phyloP scores from a whole-genome alignment of 139 green algal genomes.

The Picochlorum sp. region DNA sequence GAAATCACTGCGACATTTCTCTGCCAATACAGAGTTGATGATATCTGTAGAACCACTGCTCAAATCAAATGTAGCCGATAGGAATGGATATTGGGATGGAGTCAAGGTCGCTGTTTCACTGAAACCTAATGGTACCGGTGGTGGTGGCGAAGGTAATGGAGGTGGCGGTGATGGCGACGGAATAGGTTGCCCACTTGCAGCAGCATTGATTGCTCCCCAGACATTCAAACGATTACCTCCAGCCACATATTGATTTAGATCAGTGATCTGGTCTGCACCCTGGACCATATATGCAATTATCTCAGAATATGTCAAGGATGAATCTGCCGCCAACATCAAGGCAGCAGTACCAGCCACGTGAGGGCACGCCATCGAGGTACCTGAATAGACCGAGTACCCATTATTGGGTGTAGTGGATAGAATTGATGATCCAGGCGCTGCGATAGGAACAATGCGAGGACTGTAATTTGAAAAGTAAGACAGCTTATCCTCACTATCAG shows the following conservation, averaged over 20 bases:
- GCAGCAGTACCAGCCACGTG: conserved; percentile 40
- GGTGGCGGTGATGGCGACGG: not conserved
- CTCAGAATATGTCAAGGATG: not conserved
- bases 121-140: not conserved
- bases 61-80: not conserved
- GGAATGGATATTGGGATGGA: not conserved
- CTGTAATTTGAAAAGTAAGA: conserved; percentile 15
- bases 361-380: conserved; percentile 83
- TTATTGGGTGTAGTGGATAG: not conserved
- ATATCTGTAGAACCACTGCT: not conserved
- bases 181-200: not conserved
- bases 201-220: not conserved
- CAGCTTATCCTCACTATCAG: not conserved
- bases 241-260: not conserved
- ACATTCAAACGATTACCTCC: not conserved
- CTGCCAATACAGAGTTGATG: not conserved
- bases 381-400: conserved; percentile 13
- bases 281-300: not conserved
- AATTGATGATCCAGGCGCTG: conserved; percentile 10
- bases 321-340: conserved; percentile 16
- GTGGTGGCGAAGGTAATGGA: not conserved
- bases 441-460: not conserved
- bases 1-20: not conserved
- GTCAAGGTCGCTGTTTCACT: not conserved
- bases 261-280: not conserved